Conservation (phyloP, 179 eudicot genomes). For the Amaranthus tricolor region DNA sequence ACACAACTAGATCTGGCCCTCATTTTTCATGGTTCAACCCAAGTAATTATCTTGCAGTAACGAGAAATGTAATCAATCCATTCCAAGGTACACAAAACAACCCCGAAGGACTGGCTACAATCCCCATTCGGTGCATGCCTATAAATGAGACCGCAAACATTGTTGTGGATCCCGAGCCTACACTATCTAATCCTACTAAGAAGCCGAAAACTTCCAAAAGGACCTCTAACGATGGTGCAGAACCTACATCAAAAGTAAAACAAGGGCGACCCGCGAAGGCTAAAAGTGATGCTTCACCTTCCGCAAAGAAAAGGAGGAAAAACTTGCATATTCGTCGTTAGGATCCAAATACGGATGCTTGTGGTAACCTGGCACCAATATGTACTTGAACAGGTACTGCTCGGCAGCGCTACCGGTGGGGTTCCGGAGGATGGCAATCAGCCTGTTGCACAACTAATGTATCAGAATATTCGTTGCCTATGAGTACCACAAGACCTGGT, state of each 20-base stretch:
- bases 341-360: constrained; percentile 39
- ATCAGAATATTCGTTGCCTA: constrained; percentile 67
- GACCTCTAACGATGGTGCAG: constrained; percentile 21
- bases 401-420: constrained; percentile 58
- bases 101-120: constrained; percentile 32
- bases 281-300: constrained; percentile 17
- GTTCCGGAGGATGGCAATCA: constrained; percentile 75
- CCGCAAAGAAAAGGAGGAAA: constrained; percentile 41
- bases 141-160: constrained; percentile 24
- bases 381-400: constrained; percentile 69
- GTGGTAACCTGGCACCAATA: constrained; percentile 47
- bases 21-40: constrained; percentile 42
- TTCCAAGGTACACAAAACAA: constrained; percentile 36
- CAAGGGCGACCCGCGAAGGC: constrained; percentile 26
- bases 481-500: constrained; percentile 49
- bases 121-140: constrained; percentile 42
- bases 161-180: constrained; percentile 18
- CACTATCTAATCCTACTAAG: constrained; percentile 30
- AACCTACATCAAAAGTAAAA: constrained; percentile 33
- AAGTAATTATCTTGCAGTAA: constrained; percentile 26
- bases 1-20: constrained; percentile 34
- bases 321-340: constrained; percentile 28
- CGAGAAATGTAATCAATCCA: constrained; percentile 28
- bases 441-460: constrained; percentile 58
- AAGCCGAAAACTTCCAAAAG: constrained; percentile 37